A percentile compares a stretch with the other conserved stretches of the same genome.
Evolutionary conservation across 2,329 filamentous ascomycete species (phyloP).

Genomic region (Dactylellina parvicollis): DNA sequence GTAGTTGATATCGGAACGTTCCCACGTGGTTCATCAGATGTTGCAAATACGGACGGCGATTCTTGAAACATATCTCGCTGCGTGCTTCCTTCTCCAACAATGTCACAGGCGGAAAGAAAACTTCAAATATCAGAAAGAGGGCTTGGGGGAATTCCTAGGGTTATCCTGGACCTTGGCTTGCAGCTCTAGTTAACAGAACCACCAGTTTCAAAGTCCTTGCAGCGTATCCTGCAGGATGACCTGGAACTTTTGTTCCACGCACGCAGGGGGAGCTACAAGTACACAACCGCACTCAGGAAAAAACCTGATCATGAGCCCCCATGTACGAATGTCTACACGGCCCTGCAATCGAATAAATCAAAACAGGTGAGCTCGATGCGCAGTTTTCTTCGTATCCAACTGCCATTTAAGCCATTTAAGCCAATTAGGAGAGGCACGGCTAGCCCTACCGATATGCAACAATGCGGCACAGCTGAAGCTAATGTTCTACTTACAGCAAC

Average conservation of each 20-base stretch:
- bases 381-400: constrained; percentile 51
- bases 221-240: constrained; percentile 50
- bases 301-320: constrained; percentile 20
- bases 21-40: constrained; percentile 40
- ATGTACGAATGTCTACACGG: constrained; percentile 27
- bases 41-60: constrained; percentile 47
- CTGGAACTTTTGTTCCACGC: constrained; percentile 35
- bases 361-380: constrained; percentile 49
- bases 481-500: constrained; percentile 18
- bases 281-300: constrained; percentile 12
- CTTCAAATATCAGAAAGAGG: constrained; percentile 14
- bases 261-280: constrained; percentile 24
- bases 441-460: constrained; percentile 48
- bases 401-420: constrained; percentile 31
- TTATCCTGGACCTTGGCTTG: constrained; percentile 28
- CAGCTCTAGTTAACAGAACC: constrained; percentile 19
- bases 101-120: neutral
- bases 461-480: constrained; percentile 46
- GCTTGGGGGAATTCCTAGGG: constrained; percentile 17
- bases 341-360: constrained; percentile 7
- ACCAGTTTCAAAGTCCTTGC: constrained; percentile 22
- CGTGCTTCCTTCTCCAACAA: constrained; percentile 29
- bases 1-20: constrained; percentile 48
- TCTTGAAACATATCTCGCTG: constrained; percentile 49
- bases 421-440: constrained; percentile 27